Evolutionary conservation across 2,329 filamentous ascomycete species (phyloP).

Genomic region (Lasiodiplodia sp.): DNA sequence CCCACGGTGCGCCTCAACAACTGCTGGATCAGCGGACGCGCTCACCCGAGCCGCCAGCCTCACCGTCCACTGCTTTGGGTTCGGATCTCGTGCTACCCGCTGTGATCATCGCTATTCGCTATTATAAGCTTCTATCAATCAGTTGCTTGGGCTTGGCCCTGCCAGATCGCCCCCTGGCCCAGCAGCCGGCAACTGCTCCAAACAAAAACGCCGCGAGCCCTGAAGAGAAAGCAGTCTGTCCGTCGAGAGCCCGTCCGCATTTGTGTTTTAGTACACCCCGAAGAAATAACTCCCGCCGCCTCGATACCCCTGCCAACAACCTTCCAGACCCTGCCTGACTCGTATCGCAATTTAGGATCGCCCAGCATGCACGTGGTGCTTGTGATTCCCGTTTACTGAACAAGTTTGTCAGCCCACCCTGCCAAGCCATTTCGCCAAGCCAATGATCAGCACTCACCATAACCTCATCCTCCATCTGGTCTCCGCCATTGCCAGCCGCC

Average conservation of each 20-base stretch:
- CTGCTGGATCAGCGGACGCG: slow-evolving; percentile 28
- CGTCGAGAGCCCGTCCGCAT: slow-evolving; percentile 6
- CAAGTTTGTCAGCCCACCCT: slow-evolving; percentile 26
- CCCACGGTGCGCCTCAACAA: slow-evolving; percentile 20
- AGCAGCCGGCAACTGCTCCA: slow-evolving; percentile 14
- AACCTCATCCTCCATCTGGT: slow-evolving; percentile 52
- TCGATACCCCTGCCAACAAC: slow-evolving; percentile 4
- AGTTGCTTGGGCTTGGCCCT: slow-evolving; percentile 13
- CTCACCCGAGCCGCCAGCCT: slow-evolving; percentile 28
- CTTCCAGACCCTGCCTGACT: slow-evolving; percentile 23
- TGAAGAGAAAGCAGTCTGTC: slow-evolving; percentile 24
- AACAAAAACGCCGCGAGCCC: slow-evolving; percentile 25
- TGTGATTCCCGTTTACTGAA: slow-evolving; percentile 28
- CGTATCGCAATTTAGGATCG: slow-evolving; percentile 28
- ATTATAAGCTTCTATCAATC: slow-evolving; percentile 28
- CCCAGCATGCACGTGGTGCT: slow-evolving; percentile 14
- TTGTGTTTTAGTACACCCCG: slow-evolving; percentile 26
- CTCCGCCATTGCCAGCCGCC: slow-evolving; percentile 50
- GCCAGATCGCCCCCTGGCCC: slow-evolving; percentile 5
- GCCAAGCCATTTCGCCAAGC: slow-evolving; percentile 11
- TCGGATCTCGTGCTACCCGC: slow-evolving; percentile 2
- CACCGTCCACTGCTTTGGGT: neutral
- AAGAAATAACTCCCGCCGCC: slow-evolving; percentile 12
- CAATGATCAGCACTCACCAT: slow-evolving; percentile 36
- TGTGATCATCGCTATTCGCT: slow-evolving; percentile 21